phyloP scores from a whole-genome alignment of 177 flowering plant genomes.

The Telopea speciosissima region DNA sequence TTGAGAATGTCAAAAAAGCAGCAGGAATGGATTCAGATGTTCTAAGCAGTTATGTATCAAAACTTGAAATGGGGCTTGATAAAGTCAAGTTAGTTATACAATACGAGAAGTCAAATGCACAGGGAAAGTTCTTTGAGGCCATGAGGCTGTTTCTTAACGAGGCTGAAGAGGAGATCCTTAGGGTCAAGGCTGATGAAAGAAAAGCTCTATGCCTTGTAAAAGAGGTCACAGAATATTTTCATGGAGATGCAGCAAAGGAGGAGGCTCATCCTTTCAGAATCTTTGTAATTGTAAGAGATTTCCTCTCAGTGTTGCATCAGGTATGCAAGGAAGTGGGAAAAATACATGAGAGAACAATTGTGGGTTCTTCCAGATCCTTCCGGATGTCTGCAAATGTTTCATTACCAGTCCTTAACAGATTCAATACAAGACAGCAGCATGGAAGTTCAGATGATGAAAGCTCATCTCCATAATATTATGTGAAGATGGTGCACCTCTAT shows the following conservation, averaged over 20 bases:
- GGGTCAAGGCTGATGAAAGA: conserved; percentile 57
- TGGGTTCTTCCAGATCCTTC: conserved; percentile 83
- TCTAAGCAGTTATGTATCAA: conserved; percentile 46
- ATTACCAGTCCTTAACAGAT: conserved; percentile 81
- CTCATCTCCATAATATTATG: conserved; percentile 32
- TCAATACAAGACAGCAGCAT: conserved; percentile 41
- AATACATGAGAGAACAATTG: conserved; percentile 52
- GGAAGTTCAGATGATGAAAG: conserved; percentile 68
- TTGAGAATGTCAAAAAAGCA: conserved; percentile 58
- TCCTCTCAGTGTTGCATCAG: conserved; percentile 62
- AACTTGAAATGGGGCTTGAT: conserved; percentile 48
- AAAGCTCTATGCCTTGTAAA: conserved; percentile 62
- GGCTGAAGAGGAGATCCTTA: conserved; percentile 61
- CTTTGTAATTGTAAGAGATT: conserved; percentile 88
- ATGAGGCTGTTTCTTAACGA: conserved; percentile 58
- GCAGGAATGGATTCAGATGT: conserved; percentile 77
- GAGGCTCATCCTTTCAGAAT: conserved; percentile 94
- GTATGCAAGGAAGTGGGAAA: conserved; percentile 92
- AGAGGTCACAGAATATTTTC: conserved; percentile 86
- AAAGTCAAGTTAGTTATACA: conserved; percentile 35
- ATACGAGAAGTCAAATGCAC: conserved; percentile 19
- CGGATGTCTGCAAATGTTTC: conserved; percentile 68
- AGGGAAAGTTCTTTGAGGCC: conserved; percentile 59
- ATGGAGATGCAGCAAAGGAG: conserved; percentile 80
- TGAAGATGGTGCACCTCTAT: conserved; percentile 5